Evolutionary conservation across 176 grass and related monocot species (phyloP).

Genomic region (Stipa capillata): DNA sequence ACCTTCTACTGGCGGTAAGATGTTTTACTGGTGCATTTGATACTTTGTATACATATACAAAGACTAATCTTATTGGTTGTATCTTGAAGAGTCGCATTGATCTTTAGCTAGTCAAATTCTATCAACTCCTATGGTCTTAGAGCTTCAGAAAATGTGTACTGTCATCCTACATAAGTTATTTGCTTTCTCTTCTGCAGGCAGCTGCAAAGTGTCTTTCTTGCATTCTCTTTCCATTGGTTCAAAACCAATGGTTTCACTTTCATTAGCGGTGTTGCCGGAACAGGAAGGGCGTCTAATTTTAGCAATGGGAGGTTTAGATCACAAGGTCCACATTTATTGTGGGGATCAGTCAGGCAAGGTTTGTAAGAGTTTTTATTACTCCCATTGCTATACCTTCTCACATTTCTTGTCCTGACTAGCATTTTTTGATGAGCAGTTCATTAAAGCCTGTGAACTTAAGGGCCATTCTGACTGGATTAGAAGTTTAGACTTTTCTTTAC

Average conservation of each 20-base stretch:
- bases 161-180: background rate
- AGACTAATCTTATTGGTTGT: background rate
- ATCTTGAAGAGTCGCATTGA: background rate
- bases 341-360: constrained; percentile 67
- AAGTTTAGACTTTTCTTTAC: constrained; percentile 94
- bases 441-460: constrained; percentile 68
- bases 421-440: constrained; percentile 42
- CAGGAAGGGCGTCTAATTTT: constrained; percentile 51
- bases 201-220: constrained; percentile 67
- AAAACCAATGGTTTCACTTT: constrained; percentile 98
- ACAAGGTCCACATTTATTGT: constrained; percentile 86
- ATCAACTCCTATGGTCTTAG: background rate
- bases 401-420: constrained; percentile 6
- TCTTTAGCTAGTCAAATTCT: background rate
- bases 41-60: background rate
- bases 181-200: constrained; percentile 32
- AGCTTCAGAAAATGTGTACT: background rate
- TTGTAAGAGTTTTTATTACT: background rate
- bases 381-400: background rate
- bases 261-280: constrained; percentile 55
- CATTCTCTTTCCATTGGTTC: constrained; percentile 62
- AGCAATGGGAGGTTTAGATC: constrained; percentile 93
- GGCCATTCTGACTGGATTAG: constrained; percentile 87
- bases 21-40: background rate
- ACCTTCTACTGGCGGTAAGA: constrained; percentile 38